Evolutionary conservation across 2,329 filamentous ascomycete species (phyloP).

Genomic region (Colletotrichum lini): DNA sequence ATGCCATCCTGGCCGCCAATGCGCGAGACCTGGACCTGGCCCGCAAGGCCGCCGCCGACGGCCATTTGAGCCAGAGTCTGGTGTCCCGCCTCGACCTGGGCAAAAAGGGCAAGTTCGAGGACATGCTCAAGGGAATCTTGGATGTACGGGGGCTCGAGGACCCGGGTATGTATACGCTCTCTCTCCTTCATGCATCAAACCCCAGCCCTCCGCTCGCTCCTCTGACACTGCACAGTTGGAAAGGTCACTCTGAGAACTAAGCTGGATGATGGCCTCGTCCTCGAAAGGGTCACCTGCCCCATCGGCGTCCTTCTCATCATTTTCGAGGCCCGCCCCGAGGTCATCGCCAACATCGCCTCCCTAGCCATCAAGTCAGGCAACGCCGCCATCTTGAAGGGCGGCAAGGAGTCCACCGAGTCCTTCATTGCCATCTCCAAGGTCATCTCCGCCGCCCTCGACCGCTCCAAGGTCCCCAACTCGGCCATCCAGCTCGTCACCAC

Average conservation of each 20-base stretch:
- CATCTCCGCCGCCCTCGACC: conserved; percentile 83
- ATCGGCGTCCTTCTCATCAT: conserved; percentile 99
- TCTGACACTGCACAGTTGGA: conserved; percentile 71
- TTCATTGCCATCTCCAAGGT: conserved; percentile 91
- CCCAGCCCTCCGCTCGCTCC: not conserved
- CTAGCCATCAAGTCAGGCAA: conserved; percentile 98
- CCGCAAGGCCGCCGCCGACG: conserved; percentile 79
- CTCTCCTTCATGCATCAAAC: not conserved
- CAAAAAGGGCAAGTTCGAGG: conserved; percentile 92
- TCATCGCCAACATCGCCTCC: conserved; percentile 97
- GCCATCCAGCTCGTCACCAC: conserved; percentile 96
- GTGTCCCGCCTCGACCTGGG: conserved; percentile 90
- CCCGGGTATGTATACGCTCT: conserved; percentile 73
- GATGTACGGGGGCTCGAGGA: conserved; percentile 89
- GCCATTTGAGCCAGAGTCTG: conserved; percentile 84
- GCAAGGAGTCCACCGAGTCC: conserved; percentile 96
- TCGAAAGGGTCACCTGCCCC: conserved; percentile 92
- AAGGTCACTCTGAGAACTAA: conserved; percentile 86
- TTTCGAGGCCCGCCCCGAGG: conserved; percentile 96
- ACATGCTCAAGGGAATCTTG: conserved; percentile 95
- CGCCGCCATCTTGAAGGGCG: conserved; percentile 94
- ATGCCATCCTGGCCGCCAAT: conserved; percentile 89
- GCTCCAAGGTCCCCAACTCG: conserved; percentile 83
- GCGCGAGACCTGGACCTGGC: conserved; percentile 84
- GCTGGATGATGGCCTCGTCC: conserved; percentile 86